Conservation (phyloP, 139 green algal species). For the Zygnema cylindricum region DNA sequence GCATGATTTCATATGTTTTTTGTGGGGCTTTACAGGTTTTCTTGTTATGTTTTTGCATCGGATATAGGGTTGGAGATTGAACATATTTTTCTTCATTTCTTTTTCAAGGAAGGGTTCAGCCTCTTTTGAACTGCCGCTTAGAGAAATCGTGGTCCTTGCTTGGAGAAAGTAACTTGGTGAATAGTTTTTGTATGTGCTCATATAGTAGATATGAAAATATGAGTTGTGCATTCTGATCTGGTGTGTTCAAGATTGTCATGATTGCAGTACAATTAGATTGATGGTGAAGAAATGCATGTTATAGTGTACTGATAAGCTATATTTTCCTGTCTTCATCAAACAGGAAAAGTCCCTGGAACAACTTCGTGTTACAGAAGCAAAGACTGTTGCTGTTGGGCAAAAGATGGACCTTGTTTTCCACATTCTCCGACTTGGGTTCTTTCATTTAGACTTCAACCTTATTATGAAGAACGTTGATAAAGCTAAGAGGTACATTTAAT, state of each 20-base stretch:
- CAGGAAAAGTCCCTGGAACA: constrained; percentile 75
- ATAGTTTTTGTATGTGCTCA: background rate
- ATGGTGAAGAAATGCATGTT: background rate
- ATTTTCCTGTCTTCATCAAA: background rate
- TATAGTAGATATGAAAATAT: background rate
- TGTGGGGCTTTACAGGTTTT: no score
- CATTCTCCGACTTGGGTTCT: constrained; percentile 82
- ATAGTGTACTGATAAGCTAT: background rate
- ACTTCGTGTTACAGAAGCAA: constrained; percentile 73
- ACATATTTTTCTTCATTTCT: no score
- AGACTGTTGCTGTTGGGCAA: constrained; percentile 85
- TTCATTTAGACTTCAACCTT: constrained; percentile 72
- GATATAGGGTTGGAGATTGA: no score
- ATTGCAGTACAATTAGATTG: background rate
- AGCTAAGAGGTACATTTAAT: constrained; percentile 54
- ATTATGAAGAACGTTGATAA: constrained; percentile 49
- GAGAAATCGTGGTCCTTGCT: no score
- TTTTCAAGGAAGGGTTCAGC: no score
- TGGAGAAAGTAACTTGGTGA: no score
- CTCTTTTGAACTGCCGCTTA: no score
- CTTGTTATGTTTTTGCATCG: no score
- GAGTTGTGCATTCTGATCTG: background rate
- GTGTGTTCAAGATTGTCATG: background rate
- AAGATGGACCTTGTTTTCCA: constrained; percentile 96
- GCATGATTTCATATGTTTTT: no score